A percentile compares a stretch with the other conserved stretches of the same genome.
Evolutionary conservation across 352 stramenopile genomes (phyloP).

Genomic region (Thraustotheca clavata): DNA sequence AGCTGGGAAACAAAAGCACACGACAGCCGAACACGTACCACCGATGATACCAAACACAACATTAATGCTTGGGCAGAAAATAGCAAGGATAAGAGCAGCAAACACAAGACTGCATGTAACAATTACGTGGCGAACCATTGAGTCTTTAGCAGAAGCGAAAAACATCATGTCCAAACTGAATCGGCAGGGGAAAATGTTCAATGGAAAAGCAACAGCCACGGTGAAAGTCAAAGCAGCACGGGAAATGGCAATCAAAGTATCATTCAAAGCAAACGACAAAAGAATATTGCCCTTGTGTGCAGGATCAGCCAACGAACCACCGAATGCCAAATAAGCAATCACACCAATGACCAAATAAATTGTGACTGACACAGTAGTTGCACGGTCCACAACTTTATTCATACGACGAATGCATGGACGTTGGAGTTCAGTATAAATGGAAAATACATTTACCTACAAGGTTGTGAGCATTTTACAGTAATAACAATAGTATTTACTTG

Average conservation of each 20-base stretch:
- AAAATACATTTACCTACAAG: constrained; percentile 75
- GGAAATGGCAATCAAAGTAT: constrained; percentile 70
- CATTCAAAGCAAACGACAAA: constrained; percentile 62
- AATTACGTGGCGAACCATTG: constrained; percentile 45
- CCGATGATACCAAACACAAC: constrained; percentile 81
- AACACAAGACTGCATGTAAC: constrained; percentile 57
- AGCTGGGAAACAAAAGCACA: constrained; percentile 77
- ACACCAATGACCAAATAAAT: constrained; percentile 75
- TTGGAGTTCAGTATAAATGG: constrained; percentile 84
- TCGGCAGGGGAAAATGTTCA: constrained; percentile 82
- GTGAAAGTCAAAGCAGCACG: constrained; percentile 83
- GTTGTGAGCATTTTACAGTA: neutral
- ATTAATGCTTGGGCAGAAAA: constrained; percentile 82
- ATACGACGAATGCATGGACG: constrained; percentile 78
- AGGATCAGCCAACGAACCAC: constrained; percentile 43
- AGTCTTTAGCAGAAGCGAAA: constrained; percentile 68
- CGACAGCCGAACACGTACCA: constrained; percentile 69
- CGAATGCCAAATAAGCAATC: constrained; percentile 73
- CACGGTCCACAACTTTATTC: constrained; percentile 82
- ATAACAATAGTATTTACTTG: constrained; percentile 32
- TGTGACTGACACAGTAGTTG: constrained; percentile 57
- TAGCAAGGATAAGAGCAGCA: constrained; percentile 57
- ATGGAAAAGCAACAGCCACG: constrained; percentile 67
- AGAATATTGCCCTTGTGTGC: constrained; percentile 79
- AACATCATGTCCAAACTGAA: constrained; percentile 88